Conservation (phyloP, 1,284 basidiomycete genomes). For the Malassezia sympodialis region DNA sequence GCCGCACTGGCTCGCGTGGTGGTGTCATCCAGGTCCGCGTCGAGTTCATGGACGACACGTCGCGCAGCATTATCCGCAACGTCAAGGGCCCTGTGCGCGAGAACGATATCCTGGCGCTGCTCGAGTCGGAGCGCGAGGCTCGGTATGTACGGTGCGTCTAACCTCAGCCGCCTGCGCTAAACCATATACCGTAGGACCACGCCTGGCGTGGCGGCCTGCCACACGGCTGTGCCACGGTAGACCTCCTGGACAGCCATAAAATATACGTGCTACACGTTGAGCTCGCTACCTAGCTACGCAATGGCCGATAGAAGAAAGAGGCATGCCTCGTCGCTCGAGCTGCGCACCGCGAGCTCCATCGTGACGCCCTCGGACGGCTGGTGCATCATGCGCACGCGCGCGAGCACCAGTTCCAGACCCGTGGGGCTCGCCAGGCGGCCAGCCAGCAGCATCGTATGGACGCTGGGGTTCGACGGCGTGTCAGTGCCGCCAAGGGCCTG, state of each 20-base stretch:
- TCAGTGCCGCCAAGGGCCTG: constrained; percentile 65
- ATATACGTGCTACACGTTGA: constrained; percentile 4
- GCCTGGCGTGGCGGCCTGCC: not conserved
- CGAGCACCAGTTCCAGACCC: constrained; percentile 75
- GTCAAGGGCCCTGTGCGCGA: constrained; percentile 96
- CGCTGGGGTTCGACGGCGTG: constrained; percentile 59
- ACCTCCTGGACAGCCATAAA: constrained; percentile 2
- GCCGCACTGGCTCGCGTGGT: constrained; percentile 96
- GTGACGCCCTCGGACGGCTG: constrained; percentile 84
- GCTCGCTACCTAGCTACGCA: constrained; percentile 22
- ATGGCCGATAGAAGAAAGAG: constrained; percentile 83
- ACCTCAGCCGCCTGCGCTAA: constrained; percentile 12
- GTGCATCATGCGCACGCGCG: constrained; percentile 89
- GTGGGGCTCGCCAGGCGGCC: constrained; percentile 75
- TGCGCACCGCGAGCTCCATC: constrained; percentile 81
- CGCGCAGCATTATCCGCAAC: constrained; percentile 94
- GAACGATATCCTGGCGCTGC: constrained; percentile 90
- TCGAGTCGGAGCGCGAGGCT: constrained; percentile 99
- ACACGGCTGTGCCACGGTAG: not conserved
- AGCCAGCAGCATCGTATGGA: constrained; percentile 87
- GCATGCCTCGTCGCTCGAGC: constrained; percentile 75
- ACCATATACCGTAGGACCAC: constrained; percentile 2
- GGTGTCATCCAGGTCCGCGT: constrained; percentile 99
- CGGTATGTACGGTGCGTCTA: constrained; percentile 60
- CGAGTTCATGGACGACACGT: constrained; percentile 97